These are phyloP conservation scores for Fusarium verticillioides DNA, from an alignment of 2,329 filamentous ascomycete species.

Conservation along the genomic window DNA sequence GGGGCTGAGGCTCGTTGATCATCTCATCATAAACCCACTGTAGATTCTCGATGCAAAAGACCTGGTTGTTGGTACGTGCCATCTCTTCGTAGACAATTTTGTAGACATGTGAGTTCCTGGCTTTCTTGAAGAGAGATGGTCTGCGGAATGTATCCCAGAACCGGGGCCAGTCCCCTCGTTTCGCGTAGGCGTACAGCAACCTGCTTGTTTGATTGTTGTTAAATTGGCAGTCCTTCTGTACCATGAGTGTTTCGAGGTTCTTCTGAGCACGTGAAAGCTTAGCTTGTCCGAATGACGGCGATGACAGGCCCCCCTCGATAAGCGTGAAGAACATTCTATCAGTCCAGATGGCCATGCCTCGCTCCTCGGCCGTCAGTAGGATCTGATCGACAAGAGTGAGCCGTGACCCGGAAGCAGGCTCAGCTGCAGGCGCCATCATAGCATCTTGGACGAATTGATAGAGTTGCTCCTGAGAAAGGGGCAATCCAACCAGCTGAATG, in stretches of 20 bases:
- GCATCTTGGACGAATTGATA: constrained; percentile 53
- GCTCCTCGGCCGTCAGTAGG: constrained; percentile 58
- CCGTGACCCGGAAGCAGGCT: constrained; percentile 45
- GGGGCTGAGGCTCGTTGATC: constrained; percentile 62
- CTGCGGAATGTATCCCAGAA: constrained; percentile 72
- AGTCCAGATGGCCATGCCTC: constrained; percentile 55
- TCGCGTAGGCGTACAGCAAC: constrained; percentile 60
- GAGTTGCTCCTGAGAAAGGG: constrained; percentile 50
- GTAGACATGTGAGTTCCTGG: constrained; percentile 67
- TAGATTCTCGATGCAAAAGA: constrained; percentile 59
- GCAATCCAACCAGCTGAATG: constrained; percentile 52
- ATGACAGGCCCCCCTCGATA: constrained; percentile 54
- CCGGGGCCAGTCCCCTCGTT: constrained; percentile 60
- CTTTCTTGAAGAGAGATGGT: constrained; percentile 59
- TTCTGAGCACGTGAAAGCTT: constrained; percentile 54
- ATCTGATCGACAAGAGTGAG: constrained; percentile 56
- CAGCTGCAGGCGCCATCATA: constrained; percentile 44
- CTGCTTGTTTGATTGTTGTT: constrained; percentile 53
- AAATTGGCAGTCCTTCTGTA: constrained; percentile 51
- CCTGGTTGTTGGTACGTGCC: constrained; percentile 56
- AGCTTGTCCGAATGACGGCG: constrained; percentile 44
- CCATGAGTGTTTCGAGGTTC: constrained; percentile 59
- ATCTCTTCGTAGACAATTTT: constrained; percentile 62
- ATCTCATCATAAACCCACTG: constrained; percentile 70
- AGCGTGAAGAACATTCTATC: constrained; percentile 62